Evolutionary conservation across 371 early-diverging fungal genomes (phyloP).

Genomic region (Rhizopus delemar): DNA sequence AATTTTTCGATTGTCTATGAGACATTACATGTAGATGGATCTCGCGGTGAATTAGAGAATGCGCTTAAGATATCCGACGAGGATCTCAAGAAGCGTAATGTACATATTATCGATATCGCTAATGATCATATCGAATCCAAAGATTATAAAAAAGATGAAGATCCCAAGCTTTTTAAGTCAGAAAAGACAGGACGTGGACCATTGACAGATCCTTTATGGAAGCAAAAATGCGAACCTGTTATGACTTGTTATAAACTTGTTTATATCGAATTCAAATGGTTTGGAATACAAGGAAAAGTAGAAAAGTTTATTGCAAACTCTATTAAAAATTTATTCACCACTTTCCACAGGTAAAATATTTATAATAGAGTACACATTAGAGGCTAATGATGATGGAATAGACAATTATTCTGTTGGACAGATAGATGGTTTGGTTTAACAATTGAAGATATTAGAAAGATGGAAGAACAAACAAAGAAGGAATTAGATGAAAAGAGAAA

Average conservation of each 20-base stretch:
- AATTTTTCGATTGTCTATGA: conserved; percentile 74
- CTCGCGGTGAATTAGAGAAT: conserved; percentile 74
- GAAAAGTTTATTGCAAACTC: conserved; percentile 56
- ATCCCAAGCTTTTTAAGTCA: conserved; percentile 62
- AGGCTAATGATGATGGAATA: conserved; percentile 18
- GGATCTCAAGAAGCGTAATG: conserved; percentile 59
- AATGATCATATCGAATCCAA: conserved; percentile 51
- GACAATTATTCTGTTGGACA: conserved; percentile 72
- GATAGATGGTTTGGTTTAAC: conserved; percentile 74
- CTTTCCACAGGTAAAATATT: conserved; percentile 33
- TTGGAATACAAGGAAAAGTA: conserved; percentile 61
- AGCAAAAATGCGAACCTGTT: conserved; percentile 61
- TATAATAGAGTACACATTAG: not conserved
- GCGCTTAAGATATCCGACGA: conserved; percentile 48
- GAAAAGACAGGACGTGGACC: conserved; percentile 74
- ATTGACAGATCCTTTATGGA: conserved; percentile 37
- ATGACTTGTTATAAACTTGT: conserved; percentile 80
- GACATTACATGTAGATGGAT: conserved; percentile 67
- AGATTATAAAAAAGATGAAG: conserved; percentile 65
- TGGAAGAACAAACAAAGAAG: conserved; percentile 65
- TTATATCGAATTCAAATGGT: conserved; percentile 73
- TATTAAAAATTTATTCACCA: conserved; percentile 32
- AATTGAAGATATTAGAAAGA: conserved; percentile 63
- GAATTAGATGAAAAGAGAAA: conserved; percentile 52
- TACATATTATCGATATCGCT: conserved; percentile 63